These are phyloP conservation scores for Cetraspora pellucida DNA, from an alignment of 192 early-diverging fungal species.

Conservation along the genomic window DNA sequence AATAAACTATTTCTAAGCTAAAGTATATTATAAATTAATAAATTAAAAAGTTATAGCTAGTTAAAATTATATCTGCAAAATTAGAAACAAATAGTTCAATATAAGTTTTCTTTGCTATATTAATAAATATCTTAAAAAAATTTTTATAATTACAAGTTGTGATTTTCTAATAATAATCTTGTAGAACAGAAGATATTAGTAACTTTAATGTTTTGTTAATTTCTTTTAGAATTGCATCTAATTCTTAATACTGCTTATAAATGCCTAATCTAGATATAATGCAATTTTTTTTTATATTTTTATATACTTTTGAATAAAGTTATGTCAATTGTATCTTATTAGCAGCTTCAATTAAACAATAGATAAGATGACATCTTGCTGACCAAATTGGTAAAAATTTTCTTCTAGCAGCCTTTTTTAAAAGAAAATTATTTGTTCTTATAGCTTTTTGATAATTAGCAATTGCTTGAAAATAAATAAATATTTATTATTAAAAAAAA, in stretches of 20 bases:
- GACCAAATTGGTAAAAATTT: background rate
- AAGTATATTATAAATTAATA: too few species aligned
- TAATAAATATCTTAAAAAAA: background rate
- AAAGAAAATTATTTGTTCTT: background rate
- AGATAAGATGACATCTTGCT: too few species aligned
- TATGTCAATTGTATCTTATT: background rate
- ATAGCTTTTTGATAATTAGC: background rate
- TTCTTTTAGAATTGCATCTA: conserved; percentile 1
- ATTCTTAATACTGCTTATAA: background rate
- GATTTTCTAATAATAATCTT: conserved; percentile 5
- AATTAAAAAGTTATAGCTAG: too few species aligned
- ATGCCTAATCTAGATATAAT: background rate
- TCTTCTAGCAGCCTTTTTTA: background rate
- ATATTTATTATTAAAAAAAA: too few species aligned
- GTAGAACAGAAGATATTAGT: background rate
- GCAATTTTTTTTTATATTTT: background rate
- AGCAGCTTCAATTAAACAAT: too few species aligned
- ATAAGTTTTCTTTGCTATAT: too few species aligned
- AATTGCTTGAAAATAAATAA: background rate
- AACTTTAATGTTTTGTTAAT: background rate
- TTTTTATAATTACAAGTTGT: conserved; percentile 16
- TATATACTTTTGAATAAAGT: background rate
- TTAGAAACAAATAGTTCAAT: too few species aligned
- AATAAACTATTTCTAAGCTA: too few species aligned
- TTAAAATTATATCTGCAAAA: too few species aligned